These are phyloP conservation scores for Hansenula sp. DNA, from an alignment of 1,139 yeast genomes.

Conservation along the genomic window DNA sequence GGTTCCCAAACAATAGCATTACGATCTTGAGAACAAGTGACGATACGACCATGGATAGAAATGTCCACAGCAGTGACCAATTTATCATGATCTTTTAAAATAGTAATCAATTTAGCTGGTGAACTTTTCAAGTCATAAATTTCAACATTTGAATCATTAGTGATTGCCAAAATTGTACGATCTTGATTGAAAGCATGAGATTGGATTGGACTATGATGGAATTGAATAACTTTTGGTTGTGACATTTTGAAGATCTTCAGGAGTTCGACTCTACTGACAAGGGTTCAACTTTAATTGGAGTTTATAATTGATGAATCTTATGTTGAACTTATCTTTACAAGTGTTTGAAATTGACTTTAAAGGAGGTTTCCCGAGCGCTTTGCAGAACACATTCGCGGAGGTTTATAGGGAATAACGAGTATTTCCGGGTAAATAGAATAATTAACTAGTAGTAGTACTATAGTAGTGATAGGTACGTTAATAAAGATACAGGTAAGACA, in stretches of 20 bases:
- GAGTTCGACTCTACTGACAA: conserved; percentile 22
- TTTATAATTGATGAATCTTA: neutral
- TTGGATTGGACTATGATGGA: conserved; percentile 83
- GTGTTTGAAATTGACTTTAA: neutral
- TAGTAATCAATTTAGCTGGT: conserved; percentile 43
- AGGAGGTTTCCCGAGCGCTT: neutral
- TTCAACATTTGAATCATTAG: conserved; percentile 74
- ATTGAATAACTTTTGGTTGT: conserved; percentile 39
- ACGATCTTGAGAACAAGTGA: conserved; percentile 97
- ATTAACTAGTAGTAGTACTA: neutral
- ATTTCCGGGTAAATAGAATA: too few species aligned
- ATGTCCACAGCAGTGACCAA: conserved; percentile 94
- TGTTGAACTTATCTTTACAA: too few species aligned
- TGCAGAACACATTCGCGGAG: neutral
- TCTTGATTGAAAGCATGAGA: conserved; percentile 87
- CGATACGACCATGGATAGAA: conserved; percentile 83
- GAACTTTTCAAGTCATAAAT: conserved; percentile 58
- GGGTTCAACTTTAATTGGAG: neutral
- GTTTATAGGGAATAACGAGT: neutral
- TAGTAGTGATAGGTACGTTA: too few species aligned
- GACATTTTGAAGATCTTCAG: conserved; percentile 8
- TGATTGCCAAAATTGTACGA: conserved; percentile 67
- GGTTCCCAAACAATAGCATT: conserved; percentile 97
- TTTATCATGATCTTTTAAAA: conserved; percentile 83
- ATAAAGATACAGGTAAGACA: too few species aligned